A percentile compares a stretch with the other conserved stretches of the same genome.
These are phyloP conservation scores for Xylariaceae sp. DNA, from an alignment of 2,329 filamentous ascomycete genomes.

Conservation along the genomic window DNA sequence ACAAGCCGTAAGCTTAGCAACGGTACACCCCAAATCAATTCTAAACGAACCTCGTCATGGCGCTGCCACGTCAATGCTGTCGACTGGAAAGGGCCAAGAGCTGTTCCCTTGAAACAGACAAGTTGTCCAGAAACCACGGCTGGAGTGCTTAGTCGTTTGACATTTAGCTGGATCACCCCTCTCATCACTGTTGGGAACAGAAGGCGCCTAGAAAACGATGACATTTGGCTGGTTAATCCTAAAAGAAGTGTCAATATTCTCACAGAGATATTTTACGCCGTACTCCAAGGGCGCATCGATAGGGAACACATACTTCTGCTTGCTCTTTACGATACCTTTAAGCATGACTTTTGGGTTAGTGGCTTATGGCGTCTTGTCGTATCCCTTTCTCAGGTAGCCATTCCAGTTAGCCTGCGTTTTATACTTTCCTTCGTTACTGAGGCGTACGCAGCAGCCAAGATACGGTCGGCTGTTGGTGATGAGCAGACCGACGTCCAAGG, in stretches of 20 bases:
- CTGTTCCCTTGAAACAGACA: not conserved
- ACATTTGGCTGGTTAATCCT: constrained; percentile 85
- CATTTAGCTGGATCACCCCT: constrained; percentile 2
- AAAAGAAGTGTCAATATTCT: constrained; percentile 70
- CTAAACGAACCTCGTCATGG: not conserved
- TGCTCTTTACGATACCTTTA: constrained; percentile 82
- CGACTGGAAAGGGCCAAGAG: not conserved
- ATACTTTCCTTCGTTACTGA: constrained; percentile 80
- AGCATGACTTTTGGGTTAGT: constrained; percentile 77
- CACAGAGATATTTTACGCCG: constrained; percentile 65
- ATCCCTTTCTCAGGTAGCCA: constrained; percentile 73
- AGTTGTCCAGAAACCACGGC: constrained; percentile 1
- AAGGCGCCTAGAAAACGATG: constrained; percentile 75
- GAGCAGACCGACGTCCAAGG: constrained; percentile 43
- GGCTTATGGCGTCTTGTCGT: constrained; percentile 71
- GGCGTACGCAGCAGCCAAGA: constrained; percentile 65
- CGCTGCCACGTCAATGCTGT: not conserved
- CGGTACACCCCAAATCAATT: not conserved
- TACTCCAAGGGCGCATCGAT: constrained; percentile 34
- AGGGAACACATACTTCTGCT: constrained; percentile 67
- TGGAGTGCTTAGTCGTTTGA: constrained; percentile 1
- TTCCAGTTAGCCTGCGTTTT: constrained; percentile 80
- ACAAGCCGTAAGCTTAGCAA: no score
- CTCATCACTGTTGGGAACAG: constrained; percentile 64
- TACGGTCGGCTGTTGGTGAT: constrained; percentile 11